Conservation (phyloP, 2,329 filamentous ascomycete species). For the Fusarium tricinctum region DNA sequence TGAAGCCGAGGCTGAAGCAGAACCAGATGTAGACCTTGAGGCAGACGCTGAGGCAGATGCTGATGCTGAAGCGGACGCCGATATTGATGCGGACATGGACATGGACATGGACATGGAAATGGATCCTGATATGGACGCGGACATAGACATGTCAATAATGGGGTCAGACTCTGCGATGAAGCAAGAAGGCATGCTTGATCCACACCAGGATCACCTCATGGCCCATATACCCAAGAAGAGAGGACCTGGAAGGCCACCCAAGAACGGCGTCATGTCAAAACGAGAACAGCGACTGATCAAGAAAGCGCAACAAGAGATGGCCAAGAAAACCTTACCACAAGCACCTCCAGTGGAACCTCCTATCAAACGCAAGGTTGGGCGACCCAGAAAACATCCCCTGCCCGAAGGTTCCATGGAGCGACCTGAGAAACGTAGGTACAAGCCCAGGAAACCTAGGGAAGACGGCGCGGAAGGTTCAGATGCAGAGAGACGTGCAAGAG, state of each 20-base stretch:
- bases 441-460: conserved; percentile 71
- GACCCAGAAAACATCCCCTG: conserved; percentile 73
- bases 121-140: conserved; percentile 40
- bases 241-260: conserved; percentile 84
- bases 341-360: conserved; percentile 64
- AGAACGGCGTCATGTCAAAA: conserved; percentile 88
- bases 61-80: conserved; percentile 7
- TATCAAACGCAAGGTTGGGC: conserved; percentile 74
- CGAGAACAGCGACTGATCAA: conserved; percentile 76
- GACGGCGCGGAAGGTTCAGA: conserved; percentile 69
- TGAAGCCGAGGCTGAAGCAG: conserved; percentile 49
- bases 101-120: conserved; percentile 39
- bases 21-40: conserved; percentile 14
- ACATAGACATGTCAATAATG: conserved; percentile 43
- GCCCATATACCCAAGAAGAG: conserved; percentile 73
- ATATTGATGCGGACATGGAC: conserved; percentile 37
- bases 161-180: conserved; percentile 48
- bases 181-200: conserved; percentile 50
- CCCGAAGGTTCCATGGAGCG: conserved; percentile 68
- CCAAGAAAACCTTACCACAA: conserved; percentile 66
- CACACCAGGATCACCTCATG: conserved; percentile 53
- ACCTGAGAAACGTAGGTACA: conserved; percentile 76
- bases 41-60: conserved; percentile 39
- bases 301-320: conserved; percentile 65
- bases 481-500: conserved; percentile 67